Conservation (phyloP, 1,284 basidiomycete genomes). For the Melanopsichium pennsylvanicum region DNA sequence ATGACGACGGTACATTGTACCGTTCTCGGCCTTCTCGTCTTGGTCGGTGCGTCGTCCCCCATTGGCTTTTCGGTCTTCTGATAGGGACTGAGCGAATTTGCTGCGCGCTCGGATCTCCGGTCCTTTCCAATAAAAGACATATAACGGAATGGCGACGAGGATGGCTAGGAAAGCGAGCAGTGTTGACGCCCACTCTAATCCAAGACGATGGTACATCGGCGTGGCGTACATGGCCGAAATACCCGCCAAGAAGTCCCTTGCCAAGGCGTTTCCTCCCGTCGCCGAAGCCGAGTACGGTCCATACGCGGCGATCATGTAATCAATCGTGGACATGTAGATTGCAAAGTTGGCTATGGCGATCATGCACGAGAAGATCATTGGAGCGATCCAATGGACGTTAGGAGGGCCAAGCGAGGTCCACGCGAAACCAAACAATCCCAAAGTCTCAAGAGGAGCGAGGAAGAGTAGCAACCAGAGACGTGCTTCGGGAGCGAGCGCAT, state of each 20-base stretch:
- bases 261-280: slow-evolving; percentile 63
- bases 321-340: slow-evolving; percentile 65
- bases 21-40: slow-evolving; percentile 28
- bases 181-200: slow-evolving; percentile 66
- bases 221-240: slow-evolving; percentile 67
- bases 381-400: slow-evolving; percentile 67
- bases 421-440: slow-evolving; percentile 68
- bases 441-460: slow-evolving; percentile 65
- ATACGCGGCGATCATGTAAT: slow-evolving; percentile 68
- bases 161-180: slow-evolving; percentile 67
- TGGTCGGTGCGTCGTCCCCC: slow-evolving; percentile 24
- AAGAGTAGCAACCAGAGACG: slow-evolving; percentile 67
- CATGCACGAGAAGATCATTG: slow-evolving; percentile 67
- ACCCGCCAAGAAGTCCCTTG: slow-evolving; percentile 67
- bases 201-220: slow-evolving; percentile 65
- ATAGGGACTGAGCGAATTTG: slow-evolving; percentile 66
- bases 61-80: slow-evolving; percentile 64
- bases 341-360: slow-evolving; percentile 67
- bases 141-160: slow-evolving; percentile 67
- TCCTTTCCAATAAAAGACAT: slow-evolving; percentile 68
- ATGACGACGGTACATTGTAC: slow-evolving; percentile 9
- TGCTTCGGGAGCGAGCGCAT: slow-evolving; percentile 63
- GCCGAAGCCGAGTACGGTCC: slow-evolving; percentile 68
- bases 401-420: slow-evolving; percentile 67
- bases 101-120: slow-evolving; percentile 64